Base-by-base conservation (phyloP, 495 filamentous ascomycete genomes). In the Usnea hakonensis region DNA sequence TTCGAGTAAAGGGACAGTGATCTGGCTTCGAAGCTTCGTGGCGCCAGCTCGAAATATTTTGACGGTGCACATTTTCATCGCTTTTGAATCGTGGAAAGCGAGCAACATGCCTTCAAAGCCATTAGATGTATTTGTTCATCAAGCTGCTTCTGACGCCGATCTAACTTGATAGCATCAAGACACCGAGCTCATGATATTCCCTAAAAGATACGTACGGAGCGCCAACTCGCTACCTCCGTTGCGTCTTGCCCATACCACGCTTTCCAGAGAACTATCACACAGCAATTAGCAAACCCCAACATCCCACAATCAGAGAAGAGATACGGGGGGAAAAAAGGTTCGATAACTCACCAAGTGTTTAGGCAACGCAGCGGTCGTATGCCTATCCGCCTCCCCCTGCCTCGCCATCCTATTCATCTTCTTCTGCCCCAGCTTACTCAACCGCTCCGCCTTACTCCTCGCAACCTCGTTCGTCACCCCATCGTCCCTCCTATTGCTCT, bases 331-430 rank as follows among this genome's bases (percentile, higher is more conserved):
- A 17, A 55, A 28, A 48, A 61, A 1, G 28, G 53, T n/a, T n/a
- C n/a, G n/a, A n/a, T n/a, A 63, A 81, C 85, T 69, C 82, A 96
- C 90, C 83, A 98, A 81, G 78, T 97, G 92, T 79, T 95, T 98
- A 57, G 89, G 85, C 72, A 95, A 76, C 48, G 87, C 79, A 11
- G 87, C 86, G 59, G 86, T 86, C 56, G 86, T 87, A 77, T 97
- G 95, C 71, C 94, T 82, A 84, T 98, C 94, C 41, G 91, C 91
- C 79, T 98, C 94, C 77, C 94, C 94, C 80, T 89, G 86, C 72
- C 92, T 85, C 48, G 94, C 94, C 89, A 95, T 93, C 64, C 93
- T 81, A 78, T 98, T 97, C 91, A 95, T 97, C 86, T 90, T 90
- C 82, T 91, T 90, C 85, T 98, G 94, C 66, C 86, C 81, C 70